Percentiles rank a stretch among this genome's conserved stretches.
These are phyloP conservation scores for Nakataea oryzae DNA, from an alignment of 2,329 filamentous ascomycete species.

Conservation along the genomic window DNA sequence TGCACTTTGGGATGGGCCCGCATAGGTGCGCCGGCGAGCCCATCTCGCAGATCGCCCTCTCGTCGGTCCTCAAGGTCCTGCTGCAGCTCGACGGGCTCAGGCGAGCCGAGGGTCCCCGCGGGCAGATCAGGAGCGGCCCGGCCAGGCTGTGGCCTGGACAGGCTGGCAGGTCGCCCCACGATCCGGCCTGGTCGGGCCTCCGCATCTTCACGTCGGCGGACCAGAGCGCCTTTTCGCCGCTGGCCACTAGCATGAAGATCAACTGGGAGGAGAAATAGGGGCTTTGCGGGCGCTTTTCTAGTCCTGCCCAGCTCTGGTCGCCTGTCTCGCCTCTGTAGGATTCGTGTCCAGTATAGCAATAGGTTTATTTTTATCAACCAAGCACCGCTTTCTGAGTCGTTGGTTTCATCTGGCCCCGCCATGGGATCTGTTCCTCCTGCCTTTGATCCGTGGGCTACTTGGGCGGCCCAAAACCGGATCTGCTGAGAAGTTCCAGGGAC, in stretches of 20 bases:
- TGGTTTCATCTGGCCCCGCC: too few species aligned
- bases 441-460: too few species aligned
- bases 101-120: constrained; percentile 12
- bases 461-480: too few species aligned
- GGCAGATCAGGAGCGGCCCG: constrained; percentile 13
- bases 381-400: too few species aligned
- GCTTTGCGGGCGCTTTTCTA: constrained; percentile 13
- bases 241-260: constrained; percentile 14
- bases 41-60: constrained; percentile 19
- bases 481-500: too few species aligned
- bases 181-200: constrained; percentile 11
- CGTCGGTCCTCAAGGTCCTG: constrained; percentile 13
- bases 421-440: too few species aligned
- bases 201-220: constrained; percentile 14
- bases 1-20: constrained; percentile 39
- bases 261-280: constrained; percentile 12
- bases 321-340: constrained; percentile 21
- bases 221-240: constrained; percentile 13
- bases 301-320: constrained; percentile 23
- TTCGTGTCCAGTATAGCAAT: background rate
- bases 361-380: background rate
- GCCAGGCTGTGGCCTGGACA: constrained; percentile 11
- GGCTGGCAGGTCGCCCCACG: constrained; percentile 4
- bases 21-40: constrained; percentile 40
- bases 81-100: constrained; percentile 14